Conservation (phyloP, 768 basidiomycete genomes). For the Dentipellis sp. region DNA sequence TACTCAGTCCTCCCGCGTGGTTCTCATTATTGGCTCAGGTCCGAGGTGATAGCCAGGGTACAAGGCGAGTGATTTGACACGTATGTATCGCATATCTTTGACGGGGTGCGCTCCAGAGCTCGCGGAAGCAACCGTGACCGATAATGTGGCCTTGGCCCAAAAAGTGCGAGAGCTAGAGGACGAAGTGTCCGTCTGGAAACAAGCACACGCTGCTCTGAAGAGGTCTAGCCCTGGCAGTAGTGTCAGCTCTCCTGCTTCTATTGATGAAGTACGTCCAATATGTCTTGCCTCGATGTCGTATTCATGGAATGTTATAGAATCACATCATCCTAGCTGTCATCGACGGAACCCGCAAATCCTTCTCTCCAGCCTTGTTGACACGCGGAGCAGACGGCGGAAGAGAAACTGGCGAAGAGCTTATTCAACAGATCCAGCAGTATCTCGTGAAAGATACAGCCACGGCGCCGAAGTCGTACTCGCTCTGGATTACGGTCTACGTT, state of each 20-base stretch:
- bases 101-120: constrained; percentile 33
- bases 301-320: not conserved
- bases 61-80: not conserved
- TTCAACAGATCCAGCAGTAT: not conserved
- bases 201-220: constrained; percentile 43
- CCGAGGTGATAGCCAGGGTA: not conserved
- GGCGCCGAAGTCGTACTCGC: not conserved
- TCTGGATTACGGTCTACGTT: not conserved
- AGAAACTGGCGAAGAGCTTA: not conserved
- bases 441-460: not conserved
- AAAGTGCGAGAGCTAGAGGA: constrained; percentile 60
- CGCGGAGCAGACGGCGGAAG: not conserved
- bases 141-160: constrained; percentile 53
- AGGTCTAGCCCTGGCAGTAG: too few species aligned
- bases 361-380: not conserved
- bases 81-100: not conserved
- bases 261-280: not conserved
- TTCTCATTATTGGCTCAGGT: not conserved
- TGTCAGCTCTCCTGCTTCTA: too few species aligned
- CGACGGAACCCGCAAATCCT: not conserved
- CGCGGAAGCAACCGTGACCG: constrained; percentile 52
- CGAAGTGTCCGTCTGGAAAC: constrained; percentile 63
- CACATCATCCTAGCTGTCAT: not conserved
- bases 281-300: not conserved
- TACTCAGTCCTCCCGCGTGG: not conserved